Evolutionary conservation across 495 filamentous ascomycete genomes (phyloP).

Genomic region (Penicillium fimorum): DNA sequence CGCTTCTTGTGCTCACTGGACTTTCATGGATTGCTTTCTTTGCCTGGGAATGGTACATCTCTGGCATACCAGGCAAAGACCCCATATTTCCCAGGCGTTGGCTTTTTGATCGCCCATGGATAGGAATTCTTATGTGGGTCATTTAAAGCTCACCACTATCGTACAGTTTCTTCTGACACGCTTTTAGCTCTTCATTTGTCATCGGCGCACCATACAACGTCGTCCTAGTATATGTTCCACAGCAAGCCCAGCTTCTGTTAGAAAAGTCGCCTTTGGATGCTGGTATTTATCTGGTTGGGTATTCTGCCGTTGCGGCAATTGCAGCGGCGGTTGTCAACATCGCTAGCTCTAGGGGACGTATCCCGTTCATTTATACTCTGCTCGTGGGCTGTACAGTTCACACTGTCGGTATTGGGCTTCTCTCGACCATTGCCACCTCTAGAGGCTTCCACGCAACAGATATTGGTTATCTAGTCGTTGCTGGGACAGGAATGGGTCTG

Average conservation of each 20-base stretch:
- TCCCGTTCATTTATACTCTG: slow-evolving; percentile 51
- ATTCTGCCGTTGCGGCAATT: slow-evolving; percentile 44
- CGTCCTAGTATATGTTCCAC: slow-evolving; percentile 56
- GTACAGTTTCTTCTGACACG: slow-evolving; percentile 1
- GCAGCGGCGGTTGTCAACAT: slow-evolving; percentile 51
- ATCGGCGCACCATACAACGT: slow-evolving; percentile 55
- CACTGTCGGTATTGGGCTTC: slow-evolving; percentile 49
- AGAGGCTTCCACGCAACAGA: slow-evolving; percentile 32
- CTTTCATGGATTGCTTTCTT: slow-evolving; percentile 36
- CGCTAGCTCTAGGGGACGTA: slow-evolving; percentile 37
- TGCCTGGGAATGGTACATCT: slow-evolving; percentile 40
- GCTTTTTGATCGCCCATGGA: slow-evolving; percentile 33
- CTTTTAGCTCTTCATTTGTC: slow-evolving; percentile 26
- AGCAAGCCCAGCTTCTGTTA: slow-evolving; percentile 59
- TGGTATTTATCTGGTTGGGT: slow-evolving; percentile 58
- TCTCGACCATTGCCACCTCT: slow-evolving; percentile 41
- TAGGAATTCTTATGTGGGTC: slow-evolving; percentile 36
- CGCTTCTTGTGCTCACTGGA: slow-evolving; percentile 38
- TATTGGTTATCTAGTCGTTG: slow-evolving; percentile 54
- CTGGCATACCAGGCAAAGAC: slow-evolving; percentile 27
- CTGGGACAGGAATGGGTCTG: slow-evolving; percentile 50
- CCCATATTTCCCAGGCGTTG: slow-evolving; percentile 41
- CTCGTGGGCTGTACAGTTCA: slow-evolving; percentile 46
- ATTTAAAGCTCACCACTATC: neutral
- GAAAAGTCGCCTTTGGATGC: slow-evolving; percentile 41